Evolutionary conservation across 73 alveolate species (phyloP).

Genomic region (Tetrahymena malaccensis): DNA sequence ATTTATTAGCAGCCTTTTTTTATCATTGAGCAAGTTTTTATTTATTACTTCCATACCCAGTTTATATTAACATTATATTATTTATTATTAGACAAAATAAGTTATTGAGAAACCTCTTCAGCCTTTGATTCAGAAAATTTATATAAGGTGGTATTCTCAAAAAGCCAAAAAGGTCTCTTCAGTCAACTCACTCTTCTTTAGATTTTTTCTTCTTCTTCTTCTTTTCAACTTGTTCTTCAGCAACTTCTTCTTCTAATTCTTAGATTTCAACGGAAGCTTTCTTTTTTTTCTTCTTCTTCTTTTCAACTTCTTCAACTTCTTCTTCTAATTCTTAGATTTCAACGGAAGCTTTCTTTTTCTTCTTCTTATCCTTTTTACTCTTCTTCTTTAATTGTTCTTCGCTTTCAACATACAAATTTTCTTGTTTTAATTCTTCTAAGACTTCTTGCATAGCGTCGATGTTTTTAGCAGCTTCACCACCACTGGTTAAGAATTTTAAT

Average conservation of each 20-base stretch:
- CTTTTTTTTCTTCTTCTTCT: background rate
- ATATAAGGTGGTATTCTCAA: background rate
- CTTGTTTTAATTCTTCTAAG: constrained; percentile 30
- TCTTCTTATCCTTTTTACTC: constrained; percentile 19
- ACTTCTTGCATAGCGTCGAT: constrained; percentile 43
- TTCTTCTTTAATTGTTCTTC: constrained; percentile 8
- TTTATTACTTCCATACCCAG: background rate
- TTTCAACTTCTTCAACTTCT: constrained; percentile 15
- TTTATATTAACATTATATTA: background rate
- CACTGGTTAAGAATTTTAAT: constrained; percentile 36
- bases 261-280: background rate
- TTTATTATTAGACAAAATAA: background rate
- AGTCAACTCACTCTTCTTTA: constrained; percentile 1
- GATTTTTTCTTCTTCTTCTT: constrained; percentile 19
- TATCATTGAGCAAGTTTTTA: background rate
- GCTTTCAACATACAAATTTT: constrained; percentile 27
- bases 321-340: background rate
- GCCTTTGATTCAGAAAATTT: background rate
- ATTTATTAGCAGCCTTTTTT: background rate
- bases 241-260: constrained; percentile 1
- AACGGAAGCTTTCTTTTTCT: background rate
- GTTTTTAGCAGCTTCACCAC: constrained; percentile 31
- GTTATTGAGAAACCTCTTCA: background rate
- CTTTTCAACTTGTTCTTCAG: constrained; percentile 1
- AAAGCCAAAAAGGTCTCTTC: background rate